Base-by-base conservation (phyloP, 768 basidiomycete species). In the Lentinula detonsa region DNA sequence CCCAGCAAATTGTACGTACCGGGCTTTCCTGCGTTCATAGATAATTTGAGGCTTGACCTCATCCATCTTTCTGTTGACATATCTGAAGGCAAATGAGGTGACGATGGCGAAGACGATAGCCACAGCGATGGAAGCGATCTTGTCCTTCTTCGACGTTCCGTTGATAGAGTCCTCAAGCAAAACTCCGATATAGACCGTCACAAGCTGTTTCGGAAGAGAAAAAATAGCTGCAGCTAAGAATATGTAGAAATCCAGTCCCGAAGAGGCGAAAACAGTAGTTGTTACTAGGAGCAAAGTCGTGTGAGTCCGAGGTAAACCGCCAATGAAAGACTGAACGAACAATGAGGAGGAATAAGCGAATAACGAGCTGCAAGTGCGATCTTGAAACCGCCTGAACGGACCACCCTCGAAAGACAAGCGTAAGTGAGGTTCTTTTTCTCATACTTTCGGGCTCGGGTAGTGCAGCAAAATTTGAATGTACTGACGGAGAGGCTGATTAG, bases 131-230 rank as follows among this genome's bases (percentile, higher is more conserved):
- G 72, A 66, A 7, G 71, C 71, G 53, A 80, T 73, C 58, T 75
- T 74, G 61, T 74, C 74, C 23, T 50, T 59, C 9, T 45, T 46
- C 51, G 51, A 55, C 6, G 58, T 33, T 43, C 45, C 52, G 42
- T 49, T 58, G 45, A 31, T 18, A 13, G 39, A 35, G 5, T 60
- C 53, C 2, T 34, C 51, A 0, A 71, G 28, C 5, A 68, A 60
- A 54, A 69, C 73, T n/a, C 79, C 79, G 46, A 78, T 68, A 62
- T 80, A 81, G 11, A 81, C 80, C 16, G 74, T 71, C 33, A 74
- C 71, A 34, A 81, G 70, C 71, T 81, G 78, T 63, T 79, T 79
- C 6, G 79, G 79, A 13, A 78, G 61, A 39, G 74, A 73, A 16
- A 76, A 62, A 39, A 79, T 63, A 8, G 78, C 71, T 4, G 79